These are phyloP conservation scores for Hymenotorrendiella dingleyae DNA, from an alignment of 2,329 filamentous ascomycete species.

Conservation along the genomic window DNA sequence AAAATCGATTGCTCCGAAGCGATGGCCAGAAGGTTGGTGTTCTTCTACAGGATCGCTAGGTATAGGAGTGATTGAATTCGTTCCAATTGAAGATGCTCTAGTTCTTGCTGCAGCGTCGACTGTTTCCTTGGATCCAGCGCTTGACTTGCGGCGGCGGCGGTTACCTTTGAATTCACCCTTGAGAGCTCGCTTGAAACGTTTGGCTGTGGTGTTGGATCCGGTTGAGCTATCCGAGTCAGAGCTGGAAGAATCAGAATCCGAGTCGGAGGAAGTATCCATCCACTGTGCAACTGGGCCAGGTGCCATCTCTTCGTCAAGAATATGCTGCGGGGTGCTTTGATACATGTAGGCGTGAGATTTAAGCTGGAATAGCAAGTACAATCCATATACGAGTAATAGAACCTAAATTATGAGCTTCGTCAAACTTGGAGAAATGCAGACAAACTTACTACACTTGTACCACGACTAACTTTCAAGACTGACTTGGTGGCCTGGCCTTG, in stretches of 20 bases:
- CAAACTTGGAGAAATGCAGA: neutral
- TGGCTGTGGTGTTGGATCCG: conserved; percentile 66
- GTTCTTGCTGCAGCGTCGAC: conserved; percentile 33
- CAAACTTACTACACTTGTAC: conserved; percentile 70
- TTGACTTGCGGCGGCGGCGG: conserved; percentile 67
- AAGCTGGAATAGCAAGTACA: conserved; percentile 85
- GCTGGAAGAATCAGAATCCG: conserved; percentile 55
- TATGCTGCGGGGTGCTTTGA: conserved; percentile 83
- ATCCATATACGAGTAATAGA: conserved; percentile 70
- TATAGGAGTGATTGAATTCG: conserved; percentile 21
- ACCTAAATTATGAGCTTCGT: conserved; percentile 43
- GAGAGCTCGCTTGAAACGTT: conserved; percentile 70
- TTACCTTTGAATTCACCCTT: conserved; percentile 58
- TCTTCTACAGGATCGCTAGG: conserved; percentile 22
- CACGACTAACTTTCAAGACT: conserved; percentile 80
- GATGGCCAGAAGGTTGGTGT: conserved; percentile 14
- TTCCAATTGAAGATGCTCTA: conserved; percentile 38
- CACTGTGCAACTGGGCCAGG: conserved; percentile 80
- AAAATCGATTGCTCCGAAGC: conserved; percentile 36
- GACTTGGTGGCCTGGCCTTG: conserved; percentile 53
- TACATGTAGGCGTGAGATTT: conserved; percentile 92
- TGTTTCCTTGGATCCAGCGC: conserved; percentile 61
- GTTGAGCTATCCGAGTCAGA: conserved; percentile 65
- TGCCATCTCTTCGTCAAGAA: conserved; percentile 85
- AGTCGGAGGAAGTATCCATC: conserved; percentile 57